Evolutionary conservation across 176 grass and related monocot species (phyloP), one percentile per base, ranked within the genome.

Genomic region (Triticum monococcum): DNA sequence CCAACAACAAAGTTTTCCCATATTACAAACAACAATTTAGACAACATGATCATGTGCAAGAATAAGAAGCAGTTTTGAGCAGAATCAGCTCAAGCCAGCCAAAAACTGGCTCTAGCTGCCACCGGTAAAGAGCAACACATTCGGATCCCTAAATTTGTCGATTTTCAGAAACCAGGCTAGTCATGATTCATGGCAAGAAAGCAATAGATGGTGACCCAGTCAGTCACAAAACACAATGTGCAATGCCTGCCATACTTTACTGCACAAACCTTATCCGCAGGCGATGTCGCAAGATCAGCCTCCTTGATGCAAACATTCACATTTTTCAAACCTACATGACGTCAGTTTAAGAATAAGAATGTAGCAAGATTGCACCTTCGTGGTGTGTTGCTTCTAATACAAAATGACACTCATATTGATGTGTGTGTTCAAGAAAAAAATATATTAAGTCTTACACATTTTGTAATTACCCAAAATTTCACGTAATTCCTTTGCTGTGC

Each of bases 401-500:
- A 54, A 54, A 54, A 54, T 14, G 50, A 18, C 50, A 54, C 50
- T 54, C 50, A 54, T 54, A 17, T 54, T 54, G 16, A 18, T 54
- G 41, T 43, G 13, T 52, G 50, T 54, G 50, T 18, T 54, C 50
- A 54, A 54, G 50, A 54, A 18, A 54, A 54, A 54, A 54, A 18
- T 6, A 16, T 7, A 18, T 18, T n/a, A 82, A 75, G 32, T 36
- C 32, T 33, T 57, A 77, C 25, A 84, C 77, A 11, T 45, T 78
- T 14, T 87, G 28, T 22, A 88, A 83, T 36, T 85, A 95, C 96
- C 93, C 50, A 98, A 65, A 90, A 94, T 95, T 89, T 98, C 93
- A 87, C 93, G 91, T 65, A 98, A 59, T 68, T 98, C 93, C 70
- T 95, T 95, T 79, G 93, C 96, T 40, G 96, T 98, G 91, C 93